A percentile compares a stretch with the other conserved stretches of the same genome.
These are phyloP conservation scores for Colletotrichum acutatum DNA, from an alignment of 2,329 filamentous ascomycete species.

Conservation along the genomic window DNA sequence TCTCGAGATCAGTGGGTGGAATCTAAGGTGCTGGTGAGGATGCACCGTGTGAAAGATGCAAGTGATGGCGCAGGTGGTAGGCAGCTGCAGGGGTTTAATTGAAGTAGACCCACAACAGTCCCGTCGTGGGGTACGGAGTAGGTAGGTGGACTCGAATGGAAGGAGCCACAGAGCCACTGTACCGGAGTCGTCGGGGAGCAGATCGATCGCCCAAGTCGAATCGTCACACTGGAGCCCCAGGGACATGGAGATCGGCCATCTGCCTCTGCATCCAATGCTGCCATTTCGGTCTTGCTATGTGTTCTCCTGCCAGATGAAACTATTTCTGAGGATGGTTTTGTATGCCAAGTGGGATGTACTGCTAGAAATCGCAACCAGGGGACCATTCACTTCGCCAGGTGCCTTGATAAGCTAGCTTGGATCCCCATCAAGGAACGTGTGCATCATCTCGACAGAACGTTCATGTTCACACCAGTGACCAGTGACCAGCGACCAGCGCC, in stretches of 20 bases:
- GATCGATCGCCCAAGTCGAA: conserved; percentile 28
- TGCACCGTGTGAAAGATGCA: neutral
- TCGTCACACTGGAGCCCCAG: conserved; percentile 15
- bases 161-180: conserved; percentile 15
- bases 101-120: conserved; percentile 17
- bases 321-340: neutral
- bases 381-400: neutral
- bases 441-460: neutral
- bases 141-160: neutral
- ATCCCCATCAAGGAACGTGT: neutral
- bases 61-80: neutral
- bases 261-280: neutral
- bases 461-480: neutral
- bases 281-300: neutral
- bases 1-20: neutral
- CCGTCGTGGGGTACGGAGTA: conserved; percentile 10
- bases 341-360: neutral
- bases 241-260: neutral
- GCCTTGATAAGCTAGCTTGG: neutral
- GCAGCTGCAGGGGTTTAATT: conserved; percentile 33
- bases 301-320: neutral
- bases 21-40: neutral
- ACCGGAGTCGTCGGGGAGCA: conserved; percentile 23
- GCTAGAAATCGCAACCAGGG: neutral
- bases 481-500: no score